Base-by-base conservation (phyloP, 176 grass and related monocot genomes). In the Oryza coarctata region DNA sequence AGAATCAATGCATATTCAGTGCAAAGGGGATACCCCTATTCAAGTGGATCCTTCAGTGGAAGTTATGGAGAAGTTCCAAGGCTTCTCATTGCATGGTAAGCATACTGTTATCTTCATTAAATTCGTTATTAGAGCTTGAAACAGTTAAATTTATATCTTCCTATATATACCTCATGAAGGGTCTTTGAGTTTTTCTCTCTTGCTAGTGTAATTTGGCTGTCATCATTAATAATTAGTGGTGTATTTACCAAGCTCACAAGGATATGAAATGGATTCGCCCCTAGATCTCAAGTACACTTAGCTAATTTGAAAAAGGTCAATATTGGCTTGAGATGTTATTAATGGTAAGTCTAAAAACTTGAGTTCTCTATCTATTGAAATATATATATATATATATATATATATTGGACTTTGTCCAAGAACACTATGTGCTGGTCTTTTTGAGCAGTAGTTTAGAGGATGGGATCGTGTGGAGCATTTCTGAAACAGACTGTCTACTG, bases 1-100 rank as follows among this genome's bases (percentile, higher is more conserved):
- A 84, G 87, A 84, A 45, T 17, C 70, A 14, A 80, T 62, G 29
- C 63, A 80, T 50, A 65, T 72, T 73, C 74, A 78, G 68, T 58
- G 20, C 63, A 74, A 27, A 52, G 74, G 33, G 23, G 18, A 71
- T 44, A 44, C 31, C 6, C 34, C 86, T 79, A 28, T 75, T 79
- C 62, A 80, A 80, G 69, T 63, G 14, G 69, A 35, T 75, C 74
- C n/a, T 30, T 8, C 36, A 0, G 31, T 47, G 10, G 75, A 88
- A 79, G 69, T 80, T 36, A 18, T 67, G 47, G 75, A 62, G 32
- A 84, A 84, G 70, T 38, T 84, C 4, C 36, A 74, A 4, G 45
- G 61, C 58, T 69, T 84, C 40, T 80, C 68, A 32, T 68, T 49
- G 62, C 30, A 62, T 38, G 81, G 75, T 88, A 83, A 22, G 20